Conservation (phyloP, 495 filamentous ascomycete species). For the Pyronema omphalodes region DNA sequence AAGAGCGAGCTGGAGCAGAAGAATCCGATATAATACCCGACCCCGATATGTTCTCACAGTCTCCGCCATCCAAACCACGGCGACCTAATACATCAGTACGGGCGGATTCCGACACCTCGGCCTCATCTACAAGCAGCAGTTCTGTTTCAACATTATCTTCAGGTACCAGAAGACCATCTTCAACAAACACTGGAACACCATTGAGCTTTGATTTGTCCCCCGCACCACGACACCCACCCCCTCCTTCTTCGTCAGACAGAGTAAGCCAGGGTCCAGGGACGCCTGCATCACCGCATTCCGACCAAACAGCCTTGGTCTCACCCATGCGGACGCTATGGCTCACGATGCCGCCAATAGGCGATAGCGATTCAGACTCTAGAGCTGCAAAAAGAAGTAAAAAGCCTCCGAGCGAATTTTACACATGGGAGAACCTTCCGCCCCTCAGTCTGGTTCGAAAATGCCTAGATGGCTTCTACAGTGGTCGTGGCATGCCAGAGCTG, state of each 20-base stretch:
- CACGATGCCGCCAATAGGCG: neutral
- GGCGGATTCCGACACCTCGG: neutral
- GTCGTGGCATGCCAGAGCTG: neutral
- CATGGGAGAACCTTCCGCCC: constrained; percentile 7
- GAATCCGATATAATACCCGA: neutral
- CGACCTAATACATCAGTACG: neutral
- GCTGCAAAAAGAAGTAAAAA: neutral
- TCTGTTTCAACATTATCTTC: neutral
- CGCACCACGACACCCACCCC: neutral
- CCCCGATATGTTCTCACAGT: neutral
- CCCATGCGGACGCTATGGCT: constrained; percentile 1
- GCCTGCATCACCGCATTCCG: neutral
- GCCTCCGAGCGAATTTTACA: constrained; percentile 5
- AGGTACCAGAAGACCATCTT: neutral
- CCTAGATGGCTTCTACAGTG: neutral
- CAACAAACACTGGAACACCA: neutral
- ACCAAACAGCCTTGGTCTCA: neutral
- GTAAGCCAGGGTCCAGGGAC: neutral
- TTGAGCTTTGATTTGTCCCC: neutral
- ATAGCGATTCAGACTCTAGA: neutral
- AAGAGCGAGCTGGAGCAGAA: neutral
- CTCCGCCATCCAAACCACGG: neutral
- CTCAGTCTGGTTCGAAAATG: neutral
- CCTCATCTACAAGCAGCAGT: neutral
- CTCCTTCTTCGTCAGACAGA: neutral